Base-by-base conservation (phyloP, 2,329 filamentous ascomycete genomes). In the Trichoderma endophyticum region DNA sequence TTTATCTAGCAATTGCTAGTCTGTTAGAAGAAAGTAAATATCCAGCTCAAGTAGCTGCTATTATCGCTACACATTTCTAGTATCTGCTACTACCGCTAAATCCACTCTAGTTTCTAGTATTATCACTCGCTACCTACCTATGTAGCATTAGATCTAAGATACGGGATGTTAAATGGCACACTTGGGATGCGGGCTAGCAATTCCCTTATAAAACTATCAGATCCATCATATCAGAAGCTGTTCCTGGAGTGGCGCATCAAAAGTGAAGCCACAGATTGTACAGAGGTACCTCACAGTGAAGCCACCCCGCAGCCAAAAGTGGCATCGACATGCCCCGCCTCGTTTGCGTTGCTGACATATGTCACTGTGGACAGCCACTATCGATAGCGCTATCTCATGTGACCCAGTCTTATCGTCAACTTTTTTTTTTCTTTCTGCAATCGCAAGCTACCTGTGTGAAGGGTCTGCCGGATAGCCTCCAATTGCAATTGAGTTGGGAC, bases 391-490 rank as follows among this genome's bases (percentile, higher is more conserved):
- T 61, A 61, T 62, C 60, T 72, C 66, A 66, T 66, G 71, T 72
- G 66, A 70, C 71, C 66, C 51, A 60, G 21, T 71, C 26, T 74
- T 78, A 79, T 79, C 78, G 75, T 77, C 77, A 75, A 74, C 73
- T 77, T 79, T 80, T 80, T 80, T 77, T 76, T 74, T 79, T 77
- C 77, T 77, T 77, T 76, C 39, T 56, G 34, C 60, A 24, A 73
- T 66, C 30, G n/a, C 71, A 54, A 65, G 68, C 71, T 39, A 56
- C 48, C 73, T 71, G 70, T 8, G 68, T 30, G 48, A 71, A 71
- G 32, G 66, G 72, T 71, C 66, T 72, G 70, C 75, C 73, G 61
- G 75, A 78, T 78, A 78, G 77, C 77, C 74, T 80, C 78, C 77
- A 75, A 34, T 62, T 56, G 70, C 74, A 73, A 74, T 75, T 67